Evolutionary conservation across 768 basidiomycete species (phyloP).

Genomic region (Suillus cothurnatus): DNA sequence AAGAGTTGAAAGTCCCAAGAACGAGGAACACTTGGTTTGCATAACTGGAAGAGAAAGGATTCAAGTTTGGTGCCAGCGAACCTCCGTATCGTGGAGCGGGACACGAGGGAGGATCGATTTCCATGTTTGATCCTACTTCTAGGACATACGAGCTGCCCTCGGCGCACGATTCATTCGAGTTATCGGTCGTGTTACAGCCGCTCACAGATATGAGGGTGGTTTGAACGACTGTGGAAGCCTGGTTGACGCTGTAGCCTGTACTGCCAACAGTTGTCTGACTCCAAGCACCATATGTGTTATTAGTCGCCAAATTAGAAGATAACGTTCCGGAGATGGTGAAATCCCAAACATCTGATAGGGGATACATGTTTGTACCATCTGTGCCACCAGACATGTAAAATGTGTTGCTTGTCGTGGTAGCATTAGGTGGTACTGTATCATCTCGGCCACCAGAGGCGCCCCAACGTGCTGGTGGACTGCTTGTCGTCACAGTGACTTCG

Average conservation of each 20-base stretch:
- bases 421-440: slow-evolving; percentile 38
- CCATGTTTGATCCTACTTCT: slow-evolving; percentile 27
- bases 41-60: slow-evolving; percentile 51
- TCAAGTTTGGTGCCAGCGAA: slow-evolving; percentile 57
- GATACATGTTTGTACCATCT: slow-evolving; percentile 43
- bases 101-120: slow-evolving; percentile 50
- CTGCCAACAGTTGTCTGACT: slow-evolving; percentile 43
- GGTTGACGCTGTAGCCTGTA: slow-evolving; percentile 38
- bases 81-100: slow-evolving; percentile 68
- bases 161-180: slow-evolving; percentile 53
- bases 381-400: slow-evolving; percentile 77
- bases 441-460: slow-evolving; percentile 79
- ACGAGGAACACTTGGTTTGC: slow-evolving; percentile 66
- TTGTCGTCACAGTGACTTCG: slow-evolving; percentile 50
- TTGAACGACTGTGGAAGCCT: slow-evolving; percentile 60
- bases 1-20: slow-evolving; percentile 65
- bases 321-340: slow-evolving; percentile 70
- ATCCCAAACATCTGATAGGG: slow-evolving; percentile 72
- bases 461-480: slow-evolving; percentile 64
- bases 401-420: slow-evolving; percentile 57
- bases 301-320: slow-evolving; percentile 61
- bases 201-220: slow-evolving; percentile 56
- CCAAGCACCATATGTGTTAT: slow-evolving; percentile 60
- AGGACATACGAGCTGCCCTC: slow-evolving; percentile 59
- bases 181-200: slow-evolving; percentile 56